Base-by-base conservation (phyloP, 1,284 basidiomycete genomes). In the Phellopilus nigrolimitatus region DNA sequence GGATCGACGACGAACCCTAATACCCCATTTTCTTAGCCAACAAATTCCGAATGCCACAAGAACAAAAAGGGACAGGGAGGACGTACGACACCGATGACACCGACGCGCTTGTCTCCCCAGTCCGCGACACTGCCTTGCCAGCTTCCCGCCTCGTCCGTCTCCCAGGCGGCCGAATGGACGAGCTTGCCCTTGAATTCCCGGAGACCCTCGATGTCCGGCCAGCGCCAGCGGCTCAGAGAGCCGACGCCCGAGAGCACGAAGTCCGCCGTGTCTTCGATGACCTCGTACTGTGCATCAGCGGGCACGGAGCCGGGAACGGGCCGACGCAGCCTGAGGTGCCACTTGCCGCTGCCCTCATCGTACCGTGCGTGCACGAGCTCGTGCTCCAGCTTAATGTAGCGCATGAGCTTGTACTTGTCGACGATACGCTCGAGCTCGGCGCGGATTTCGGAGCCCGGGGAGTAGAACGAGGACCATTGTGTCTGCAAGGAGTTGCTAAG, bases 381-480 rank as follows among this genome's bases (percentile, higher is more conserved):
- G n/a, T n/a, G n/a, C n/a, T n/a, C n/a, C n/a, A n/a, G n/a, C n/a
- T n/a, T n/a, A n/a, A n/a, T n/a, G n/a, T n/a, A n/a, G n/a, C n/a
- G n/a, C n/a, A n/a, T n/a, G n/a, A n/a, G n/a, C n/a, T n/a, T n/a
- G n/a, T n/a, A n/a, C n/a, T n/a, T n/a, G n/a, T n/a, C n/a, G n/a
- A n/a, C n/a, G n/a, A 81, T 69, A 31, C 65, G 63, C 48, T 77
- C 68, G 24, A 83, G 62, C 59, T 83, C 80, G 2, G 63, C 61
- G 27, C 66, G 73, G 37, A 84, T 82, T 62, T 84, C 80, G 3
- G 71, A 64, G 1, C 80, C 79, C 3, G 75, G 67, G 1, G 79
- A 72, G 55, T 80, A 84, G 63, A 80, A 82, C 10, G 71, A 61
- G 4, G 78, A 79, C 80, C 80, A 82, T 57, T 80, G 67, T 12